phyloP scores from a whole-genome alignment of 2,329 filamentous ascomycete species.

The Raffaelea albimanens region DNA sequence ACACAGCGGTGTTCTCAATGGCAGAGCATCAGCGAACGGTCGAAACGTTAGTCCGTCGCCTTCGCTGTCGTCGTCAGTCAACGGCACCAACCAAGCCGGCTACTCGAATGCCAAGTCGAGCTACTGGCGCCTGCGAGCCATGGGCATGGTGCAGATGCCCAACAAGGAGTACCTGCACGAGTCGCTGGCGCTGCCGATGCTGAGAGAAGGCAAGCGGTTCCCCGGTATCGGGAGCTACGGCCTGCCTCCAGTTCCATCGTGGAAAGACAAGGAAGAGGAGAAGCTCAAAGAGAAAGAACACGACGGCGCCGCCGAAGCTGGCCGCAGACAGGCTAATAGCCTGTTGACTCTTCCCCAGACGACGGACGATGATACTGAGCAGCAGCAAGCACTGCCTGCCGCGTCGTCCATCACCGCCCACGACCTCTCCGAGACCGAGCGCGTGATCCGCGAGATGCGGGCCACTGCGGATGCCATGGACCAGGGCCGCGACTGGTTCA shows the following conservation, averaged over 20 bases:
- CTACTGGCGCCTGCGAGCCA: slow-evolving; percentile 36
- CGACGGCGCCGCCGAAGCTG: background rate
- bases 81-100: background rate
- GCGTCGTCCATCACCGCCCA: background rate
- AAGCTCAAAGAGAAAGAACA: background rate
- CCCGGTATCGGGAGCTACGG: slow-evolving; percentile 28
- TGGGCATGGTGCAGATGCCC: slow-evolving; percentile 25
- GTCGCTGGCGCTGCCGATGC: slow-evolving; percentile 31
- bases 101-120: slow-evolving; percentile 6
- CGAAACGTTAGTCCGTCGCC: background rate
- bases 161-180: slow-evolving; percentile 31
- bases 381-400: background rate
- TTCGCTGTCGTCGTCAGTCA: slow-evolving; percentile 1
- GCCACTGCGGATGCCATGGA: slow-evolving; percentile 35
- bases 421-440: slow-evolving; percentile 14
- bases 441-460: slow-evolving; percentile 32
- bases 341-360: no score
- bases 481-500: slow-evolving; percentile 36
- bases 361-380: background rate
- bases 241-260: slow-evolving; percentile 12
- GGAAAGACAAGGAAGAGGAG: background rate
- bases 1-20: no score
- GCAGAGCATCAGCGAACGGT: no score
- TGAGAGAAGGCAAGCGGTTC: slow-evolving; percentile 28
- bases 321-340: background rate